Base-by-base conservation (phyloP, 768 basidiomycete genomes). In the Tricholoma matsutake region DNA sequence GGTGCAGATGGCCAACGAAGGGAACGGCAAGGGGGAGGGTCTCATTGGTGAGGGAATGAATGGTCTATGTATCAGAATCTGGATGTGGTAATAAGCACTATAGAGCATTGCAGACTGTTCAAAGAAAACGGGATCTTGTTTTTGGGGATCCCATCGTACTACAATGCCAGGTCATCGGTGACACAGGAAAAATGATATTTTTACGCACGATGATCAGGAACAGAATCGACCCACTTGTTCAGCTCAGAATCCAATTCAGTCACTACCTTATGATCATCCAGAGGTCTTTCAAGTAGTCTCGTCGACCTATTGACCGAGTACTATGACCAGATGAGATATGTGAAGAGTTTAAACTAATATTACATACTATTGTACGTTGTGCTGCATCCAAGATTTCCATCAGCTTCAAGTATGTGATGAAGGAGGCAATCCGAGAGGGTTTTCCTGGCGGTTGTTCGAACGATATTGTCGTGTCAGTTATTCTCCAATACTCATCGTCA, bases 31-130 rank as follows among this genome's bases (percentile, higher is more conserved):
- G 2, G 75, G 69, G 7, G 67, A 65, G 8, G 71, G 79, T 57
- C 84, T 84, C 37, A 78, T 76, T 0, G 86, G 83, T 2, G 81
- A 81, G 0, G 89, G 88, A 59, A 94, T 87, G 71, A 90, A 92
- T 1, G 88, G 87, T 43, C 92, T 81, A 70, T 94, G 92, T 51
- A 92, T 83, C 57, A 86, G 74, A 64, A 94, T 92, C 66, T 88
- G 84, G n/a, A 84, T 72, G 53, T 78, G 67, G 62, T 81, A 78
- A 56, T 79, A 81, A 2, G 67, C 75, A 5, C 74, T 72, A 63
- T 79, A 74, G 1, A 91, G 74, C 9, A 74, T 70, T 0, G 84
- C 86, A 1, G 85, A 86, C 69, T 88, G 86, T 47, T 80, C 77
- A 63, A 88, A 73, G 63, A 82, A 81, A 0, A 75, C 60, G 13